These are phyloP conservation scores for Microdochium bolleyi DNA, from an alignment of 2,329 filamentous ascomycete genomes.

Conservation along the genomic window DNA sequence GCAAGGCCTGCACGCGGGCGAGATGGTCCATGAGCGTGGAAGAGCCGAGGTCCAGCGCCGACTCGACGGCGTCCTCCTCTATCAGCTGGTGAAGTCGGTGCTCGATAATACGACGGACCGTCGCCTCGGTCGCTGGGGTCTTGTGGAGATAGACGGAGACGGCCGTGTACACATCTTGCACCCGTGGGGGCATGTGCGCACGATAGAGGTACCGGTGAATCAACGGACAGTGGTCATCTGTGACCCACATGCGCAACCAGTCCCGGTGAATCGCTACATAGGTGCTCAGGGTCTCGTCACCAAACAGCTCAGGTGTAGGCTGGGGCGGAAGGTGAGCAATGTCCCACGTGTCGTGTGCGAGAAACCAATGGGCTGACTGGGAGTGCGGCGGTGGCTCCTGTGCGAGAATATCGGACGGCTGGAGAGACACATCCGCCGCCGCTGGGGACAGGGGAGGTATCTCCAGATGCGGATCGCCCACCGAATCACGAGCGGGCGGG, in stretches of 20 bases:
- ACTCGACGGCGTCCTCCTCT: neutral
- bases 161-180: neutral
- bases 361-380: neutral
- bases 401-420: neutral
- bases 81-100: neutral
- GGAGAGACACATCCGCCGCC: neutral
- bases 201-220: neutral
- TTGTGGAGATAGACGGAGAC: neutral
- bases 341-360: neutral
- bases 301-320: neutral
- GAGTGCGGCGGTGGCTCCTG: neutral
- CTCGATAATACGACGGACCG: neutral
- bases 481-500: neutral
- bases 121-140: neutral
- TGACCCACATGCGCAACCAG: neutral
- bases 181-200: neutral
- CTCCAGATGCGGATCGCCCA: neutral
- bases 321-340: neutral
- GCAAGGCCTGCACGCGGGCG: neutral
- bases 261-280: neutral
- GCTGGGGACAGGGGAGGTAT: neutral
- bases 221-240: neutral
- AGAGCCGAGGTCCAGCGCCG: neutral
- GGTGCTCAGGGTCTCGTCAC: neutral
- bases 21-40: neutral